phyloP scores from a whole-genome alignment of 2,329 filamentous ascomycete species.

The Diaporthe eres region DNA sequence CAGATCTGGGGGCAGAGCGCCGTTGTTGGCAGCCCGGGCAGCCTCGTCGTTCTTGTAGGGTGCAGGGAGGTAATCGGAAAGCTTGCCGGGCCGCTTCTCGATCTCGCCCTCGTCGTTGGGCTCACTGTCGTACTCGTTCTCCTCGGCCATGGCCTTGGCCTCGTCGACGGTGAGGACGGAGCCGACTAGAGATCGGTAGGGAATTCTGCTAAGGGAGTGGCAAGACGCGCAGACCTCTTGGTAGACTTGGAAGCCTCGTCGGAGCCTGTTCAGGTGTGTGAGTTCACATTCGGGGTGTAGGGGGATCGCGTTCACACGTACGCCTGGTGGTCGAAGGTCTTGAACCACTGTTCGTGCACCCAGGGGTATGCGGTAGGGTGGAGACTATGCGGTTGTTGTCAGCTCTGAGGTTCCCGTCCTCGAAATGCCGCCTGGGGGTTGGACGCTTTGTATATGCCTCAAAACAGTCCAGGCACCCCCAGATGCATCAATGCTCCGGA shows the following conservation, averaged over 20 bases:
- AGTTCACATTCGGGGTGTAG: constrained; percentile 33
- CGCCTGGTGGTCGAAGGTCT: constrained; percentile 98
- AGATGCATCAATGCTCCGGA: not conserved
- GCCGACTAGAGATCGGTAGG: constrained; percentile 93
- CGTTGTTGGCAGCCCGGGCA: constrained; percentile 97
- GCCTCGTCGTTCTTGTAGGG: constrained; percentile 99
- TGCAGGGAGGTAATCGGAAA: constrained; percentile 94
- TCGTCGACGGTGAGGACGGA: constrained; percentile 95
- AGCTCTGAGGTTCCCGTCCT: constrained; percentile 45
- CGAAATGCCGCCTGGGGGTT: constrained; percentile 39
- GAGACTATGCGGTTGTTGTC: constrained; percentile 71
- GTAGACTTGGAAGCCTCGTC: constrained; percentile 99
- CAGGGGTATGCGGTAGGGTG: constrained; percentile 94
- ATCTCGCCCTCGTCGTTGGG: constrained; percentile 98
- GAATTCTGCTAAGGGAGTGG: constrained; percentile 95
- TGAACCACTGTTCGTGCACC: constrained; percentile 92
- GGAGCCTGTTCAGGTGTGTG: constrained; percentile 76
- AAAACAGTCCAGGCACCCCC: constrained; percentile 1
- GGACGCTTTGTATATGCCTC: constrained; percentile 42
- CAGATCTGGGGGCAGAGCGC: constrained; percentile 97
- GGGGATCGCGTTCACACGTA: constrained; percentile 67
- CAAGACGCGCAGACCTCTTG: constrained; percentile 97
- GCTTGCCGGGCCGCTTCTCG: constrained; percentile 98
- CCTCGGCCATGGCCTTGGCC: constrained; percentile 96
- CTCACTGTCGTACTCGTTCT: constrained; percentile 98